Base-by-base conservation (phyloP, 768 basidiomycete species). In the Xerocomellus amylosporus region DNA sequence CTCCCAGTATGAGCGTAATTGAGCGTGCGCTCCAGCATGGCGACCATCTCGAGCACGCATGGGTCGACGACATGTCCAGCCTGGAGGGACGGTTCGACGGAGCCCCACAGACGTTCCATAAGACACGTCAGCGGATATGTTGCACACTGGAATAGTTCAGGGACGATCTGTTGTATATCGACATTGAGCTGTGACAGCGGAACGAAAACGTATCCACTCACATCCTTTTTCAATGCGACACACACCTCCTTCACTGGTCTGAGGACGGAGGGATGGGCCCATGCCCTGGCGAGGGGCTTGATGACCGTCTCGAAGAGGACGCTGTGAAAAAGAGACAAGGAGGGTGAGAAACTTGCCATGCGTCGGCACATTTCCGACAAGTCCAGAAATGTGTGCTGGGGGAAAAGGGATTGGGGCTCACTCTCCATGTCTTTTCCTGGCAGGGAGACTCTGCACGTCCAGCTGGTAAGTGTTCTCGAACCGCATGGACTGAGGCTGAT, bases 1-100 rank as follows among this genome's bases (percentile, higher is more conserved):
- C 40, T 55, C 1, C 54, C 46, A 0, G 49, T 58, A 46, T 58
- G 54, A 2, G 20, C 54, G 17, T 45, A 55, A 44, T 51, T 55
- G 10, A 55, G 49, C 1, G 44, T n/a, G 0, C 31, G 24, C 20
- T 55, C 54, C 0, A 55, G 42, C 47, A 55, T 55, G 0, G 42
- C 17, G 1, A 45, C 12, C 3, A 1, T 49, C 31, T 58, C 56
- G 0, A 58, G 46, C 8, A 46, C 37, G 17, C 41, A 58, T 0
- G 40, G 46, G 4, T 57, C 42, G 1, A 57, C 30, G 1, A 33
- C 5, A 9, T 57, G 49, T 28, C 24, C 24, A 6, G 24, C 4
- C 7, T 6, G 3, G 24, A 26, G 24, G 24, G 7, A 3, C 4
- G 24, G 24, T 26, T 26, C 24, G 24, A 26, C 24, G 24, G 24